Conservation (phyloP, 352 stramenopile species). For the Nothophytophthora sp. region DNA sequence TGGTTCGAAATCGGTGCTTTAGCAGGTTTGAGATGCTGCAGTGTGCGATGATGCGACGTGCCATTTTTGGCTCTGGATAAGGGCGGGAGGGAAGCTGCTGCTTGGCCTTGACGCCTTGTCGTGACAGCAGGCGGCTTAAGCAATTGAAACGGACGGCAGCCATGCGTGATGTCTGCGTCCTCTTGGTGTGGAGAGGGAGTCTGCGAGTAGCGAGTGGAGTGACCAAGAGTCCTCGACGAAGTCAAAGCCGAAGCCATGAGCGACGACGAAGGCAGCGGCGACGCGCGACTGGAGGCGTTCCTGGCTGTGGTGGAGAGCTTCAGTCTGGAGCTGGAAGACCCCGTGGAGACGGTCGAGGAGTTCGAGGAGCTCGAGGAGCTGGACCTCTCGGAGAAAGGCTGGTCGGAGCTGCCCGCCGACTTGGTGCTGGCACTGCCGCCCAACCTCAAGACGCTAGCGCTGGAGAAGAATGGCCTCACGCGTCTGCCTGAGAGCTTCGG, state of each 20-base stretch:
- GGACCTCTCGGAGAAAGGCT: constrained; percentile 78
- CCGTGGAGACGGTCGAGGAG: constrained; percentile 57
- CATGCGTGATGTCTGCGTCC: too few relatives aligned
- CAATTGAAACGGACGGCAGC: too few relatives aligned
- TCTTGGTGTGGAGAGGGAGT: too few relatives aligned
- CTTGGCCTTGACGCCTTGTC: constrained; percentile 12
- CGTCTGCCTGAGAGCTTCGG: constrained; percentile 53
- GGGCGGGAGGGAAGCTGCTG: too few relatives aligned
- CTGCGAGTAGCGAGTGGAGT: constrained; percentile 14
- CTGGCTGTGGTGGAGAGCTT: constrained; percentile 66
- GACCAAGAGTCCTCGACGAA: constrained; percentile 5
- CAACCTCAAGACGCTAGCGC: constrained; percentile 73
- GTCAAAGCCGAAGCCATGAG: constrained; percentile 49
- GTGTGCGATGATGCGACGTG: too few relatives aligned
- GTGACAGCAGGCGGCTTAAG: too few relatives aligned
- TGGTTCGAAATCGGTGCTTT: too few relatives aligned
- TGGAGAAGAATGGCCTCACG: constrained; percentile 78
- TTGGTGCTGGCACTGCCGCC: constrained; percentile 50
- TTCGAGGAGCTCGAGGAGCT: constrained; percentile 80
- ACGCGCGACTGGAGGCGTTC: constrained; percentile 52
- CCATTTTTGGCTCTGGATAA: constrained; percentile 5
- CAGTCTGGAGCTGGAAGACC: constrained; percentile 70
- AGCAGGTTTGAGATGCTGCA: neutral
- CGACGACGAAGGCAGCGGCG: constrained; percentile 34
- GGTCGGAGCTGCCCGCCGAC: constrained; percentile 56